phyloP scores from a whole-genome alignment of 208 protist genomes.

The Crithidia mellificae region DNA sequence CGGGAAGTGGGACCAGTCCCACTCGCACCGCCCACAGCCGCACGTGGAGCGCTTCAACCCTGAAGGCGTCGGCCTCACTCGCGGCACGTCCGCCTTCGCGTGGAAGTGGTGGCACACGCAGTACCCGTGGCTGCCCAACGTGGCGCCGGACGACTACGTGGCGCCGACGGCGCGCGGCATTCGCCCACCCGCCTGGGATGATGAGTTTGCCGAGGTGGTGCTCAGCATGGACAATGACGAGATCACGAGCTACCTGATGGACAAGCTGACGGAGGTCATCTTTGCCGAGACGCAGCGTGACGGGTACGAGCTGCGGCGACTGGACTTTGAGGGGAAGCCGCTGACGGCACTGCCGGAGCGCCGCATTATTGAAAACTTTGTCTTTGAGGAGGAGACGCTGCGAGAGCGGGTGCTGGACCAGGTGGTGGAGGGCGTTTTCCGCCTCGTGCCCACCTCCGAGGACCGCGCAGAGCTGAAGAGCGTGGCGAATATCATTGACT shows the following conservation, averaged over 20 bases:
- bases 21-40: conserved; percentile 83
- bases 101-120: conserved; percentile 93
- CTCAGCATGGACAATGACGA: conserved; percentile 76
- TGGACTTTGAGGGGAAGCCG: conserved; percentile 93
- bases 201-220: conserved; percentile 75
- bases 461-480: conserved; percentile 83
- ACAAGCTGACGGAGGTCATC: conserved; percentile 88
- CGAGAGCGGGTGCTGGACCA: conserved; percentile 84
- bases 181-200: conserved; percentile 77
- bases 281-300: conserved; percentile 87
- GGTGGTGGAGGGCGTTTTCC: conserved; percentile 88
- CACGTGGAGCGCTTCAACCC: conserved; percentile 88
- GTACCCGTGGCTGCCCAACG: conserved; percentile 89
- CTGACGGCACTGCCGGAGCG: conserved; percentile 86
- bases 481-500: conserved; percentile 84
- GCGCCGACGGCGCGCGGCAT: conserved; percentile 39
- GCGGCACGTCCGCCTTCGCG: conserved; percentile 72
- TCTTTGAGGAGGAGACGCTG: conserved; percentile 90
- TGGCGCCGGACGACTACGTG: conserved; percentile 57
- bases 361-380: conserved; percentile 86
- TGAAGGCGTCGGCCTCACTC: conserved; percentile 80
- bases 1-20: conserved; percentile 86
- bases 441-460: conserved; percentile 69
- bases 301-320: conserved; percentile 88
- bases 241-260: conserved; percentile 67